Evolutionary conservation across 2,329 filamentous ascomycete species (phyloP).

Genomic region (Cladorrhinum sp.): DNA sequence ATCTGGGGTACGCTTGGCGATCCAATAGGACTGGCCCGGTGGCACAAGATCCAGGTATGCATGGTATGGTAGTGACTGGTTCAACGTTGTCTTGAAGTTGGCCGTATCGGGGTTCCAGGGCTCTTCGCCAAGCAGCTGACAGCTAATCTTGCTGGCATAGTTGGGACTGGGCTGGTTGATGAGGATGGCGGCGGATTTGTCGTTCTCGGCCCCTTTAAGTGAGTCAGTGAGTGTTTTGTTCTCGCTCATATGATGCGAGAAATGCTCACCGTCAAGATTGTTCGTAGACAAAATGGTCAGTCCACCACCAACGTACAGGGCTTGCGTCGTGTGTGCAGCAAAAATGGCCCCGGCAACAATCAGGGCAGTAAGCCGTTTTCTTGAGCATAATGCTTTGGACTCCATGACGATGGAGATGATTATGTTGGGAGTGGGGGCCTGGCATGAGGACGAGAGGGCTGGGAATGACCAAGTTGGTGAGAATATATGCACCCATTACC

Average conservation of each 20-base stretch:
- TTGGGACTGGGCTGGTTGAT: slow-evolving; percentile 23
- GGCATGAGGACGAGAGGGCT: not conserved
- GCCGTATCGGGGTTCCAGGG: slow-evolving; percentile 27
- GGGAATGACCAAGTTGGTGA: not conserved
- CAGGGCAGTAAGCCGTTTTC: not conserved
- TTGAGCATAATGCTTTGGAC: not conserved
- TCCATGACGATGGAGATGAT: not conserved
- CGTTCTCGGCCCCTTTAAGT: slow-evolving; percentile 21
- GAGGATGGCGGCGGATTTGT: slow-evolving; percentile 25
- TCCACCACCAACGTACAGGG: slow-evolving; percentile 9
- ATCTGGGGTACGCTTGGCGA: slow-evolving; percentile 17
- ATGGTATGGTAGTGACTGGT: slow-evolving; percentile 27
- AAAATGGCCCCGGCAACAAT: not conserved
- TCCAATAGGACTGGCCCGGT: slow-evolving; percentile 15
- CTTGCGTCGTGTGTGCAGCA: not conserved
- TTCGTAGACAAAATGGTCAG: slow-evolving; percentile 14
- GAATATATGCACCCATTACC: not conserved
- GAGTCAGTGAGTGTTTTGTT: not conserved
- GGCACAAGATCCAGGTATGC: slow-evolving; percentile 21
- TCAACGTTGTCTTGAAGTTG: slow-evolving; percentile 23
- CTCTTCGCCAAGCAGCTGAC: slow-evolving; percentile 24
- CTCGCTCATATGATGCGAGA: not conserved
- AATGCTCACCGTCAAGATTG: slow-evolving; percentile 12
- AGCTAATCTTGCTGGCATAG: slow-evolving; percentile 18
- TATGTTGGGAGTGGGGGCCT: not conserved